Base-by-base conservation (phyloP, 1,284 basidiomycete genomes). In the Sporisorium scitamineum region DNA sequence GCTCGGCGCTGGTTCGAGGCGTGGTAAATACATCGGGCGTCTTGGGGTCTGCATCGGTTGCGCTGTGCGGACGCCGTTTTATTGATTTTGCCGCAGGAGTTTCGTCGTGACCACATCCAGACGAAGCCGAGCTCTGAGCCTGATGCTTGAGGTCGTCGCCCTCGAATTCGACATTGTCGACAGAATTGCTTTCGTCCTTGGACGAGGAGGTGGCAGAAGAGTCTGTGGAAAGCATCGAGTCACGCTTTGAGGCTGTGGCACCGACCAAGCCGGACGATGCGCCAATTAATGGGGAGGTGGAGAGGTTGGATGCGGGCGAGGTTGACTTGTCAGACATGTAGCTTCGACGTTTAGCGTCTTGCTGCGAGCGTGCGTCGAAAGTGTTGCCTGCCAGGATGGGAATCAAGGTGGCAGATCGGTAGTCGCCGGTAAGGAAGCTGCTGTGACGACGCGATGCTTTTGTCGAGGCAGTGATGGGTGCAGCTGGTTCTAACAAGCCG, bases 371-470 rank as follows among this genome's bases (percentile, higher is more conserved):
- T 7, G 50, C 22, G 26, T 61, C 54, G 42, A 76, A 68, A 45
- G 64, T 76, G 44, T 62, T 70, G 54, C 57, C 64, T 22, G 72
- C 53, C 34, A 70, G 41, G 52, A 76, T 55, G 22, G 72, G 72
- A 34, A 76, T 67, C 39, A 57, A 31, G n/a, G 61, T 47, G 22
- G 52, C 56, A 9, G 64, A 53, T 5, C 63, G 54, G 34, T 61
- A 61, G 9, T 76, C 72, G 24, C 68, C 68, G 6, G 54, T 37
- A 6, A 76, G 54, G 45, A 76, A 70, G 48, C 72, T 76, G 64
- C 72, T 76, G 60, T 76, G 72, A 29, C 72, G 59, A 10, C 72
- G 60, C 34, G 72, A 76, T 22, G 67, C 60, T 34, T 54, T 32
- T 2, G 44, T 58, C 11, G 72, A 53, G 5, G 47, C 22, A 31